phyloP scores from a whole-genome alignment of 306 rosid species.

The Neltuma alba region DNA sequence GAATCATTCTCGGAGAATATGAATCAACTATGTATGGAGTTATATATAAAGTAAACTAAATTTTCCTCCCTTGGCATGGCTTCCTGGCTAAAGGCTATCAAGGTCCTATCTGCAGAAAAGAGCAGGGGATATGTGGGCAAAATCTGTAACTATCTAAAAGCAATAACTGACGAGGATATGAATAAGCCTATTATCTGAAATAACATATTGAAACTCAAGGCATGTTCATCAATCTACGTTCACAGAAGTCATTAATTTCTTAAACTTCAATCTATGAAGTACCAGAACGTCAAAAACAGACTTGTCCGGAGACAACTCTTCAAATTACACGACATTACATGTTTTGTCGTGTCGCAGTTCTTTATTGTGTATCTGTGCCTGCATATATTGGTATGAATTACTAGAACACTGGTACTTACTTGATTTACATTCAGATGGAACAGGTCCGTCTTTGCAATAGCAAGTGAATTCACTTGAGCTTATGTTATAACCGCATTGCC shows the following conservation, averaged over 20 bases:
- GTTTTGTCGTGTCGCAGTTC: background rate
- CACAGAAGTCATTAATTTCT: background rate
- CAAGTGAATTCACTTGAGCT: slow-evolving; percentile 51
- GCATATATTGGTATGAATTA: background rate
- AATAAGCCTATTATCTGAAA: background rate
- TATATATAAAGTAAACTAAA: background rate
- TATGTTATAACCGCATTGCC: slow-evolving; percentile 51
- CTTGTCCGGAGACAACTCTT: background rate
- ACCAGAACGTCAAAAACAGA: background rate
- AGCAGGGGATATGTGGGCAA: background rate
- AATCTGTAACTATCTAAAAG: background rate
- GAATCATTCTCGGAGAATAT: background rate
- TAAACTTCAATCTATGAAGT: background rate
- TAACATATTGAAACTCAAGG: background rate
- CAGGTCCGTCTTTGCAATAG: slow-evolving; percentile 50
- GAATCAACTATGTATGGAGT: background rate
- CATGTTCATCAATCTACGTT: background rate
- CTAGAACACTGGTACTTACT: slow-evolving; percentile 31
- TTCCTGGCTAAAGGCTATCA: background rate
- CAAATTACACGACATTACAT: background rate
- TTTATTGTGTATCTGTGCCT: background rate
- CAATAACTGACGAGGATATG: background rate
- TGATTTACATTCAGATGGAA: slow-evolving; percentile 40
- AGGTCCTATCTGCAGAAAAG: background rate
- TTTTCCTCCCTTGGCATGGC: background rate